Evolutionary conservation across 352 stramenopile genomes (phyloP).

Genomic region (Globisporangium cederbergense): DNA sequence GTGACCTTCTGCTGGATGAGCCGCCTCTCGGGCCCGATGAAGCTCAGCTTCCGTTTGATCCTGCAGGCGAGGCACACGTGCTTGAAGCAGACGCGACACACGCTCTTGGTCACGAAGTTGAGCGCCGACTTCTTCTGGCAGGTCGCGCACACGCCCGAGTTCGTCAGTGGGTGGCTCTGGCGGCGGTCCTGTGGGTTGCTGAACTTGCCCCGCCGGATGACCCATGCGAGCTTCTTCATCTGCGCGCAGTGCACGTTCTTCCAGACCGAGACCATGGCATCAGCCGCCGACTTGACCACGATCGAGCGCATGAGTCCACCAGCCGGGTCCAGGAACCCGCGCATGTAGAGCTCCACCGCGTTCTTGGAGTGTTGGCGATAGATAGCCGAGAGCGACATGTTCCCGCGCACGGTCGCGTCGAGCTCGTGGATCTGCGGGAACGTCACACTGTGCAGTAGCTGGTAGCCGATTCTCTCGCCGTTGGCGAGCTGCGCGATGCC

Average conservation of each 20-base stretch:
- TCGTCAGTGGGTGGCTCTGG: not conserved
- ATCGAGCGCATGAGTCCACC: constrained; percentile 41
- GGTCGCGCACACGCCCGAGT: constrained; percentile 18
- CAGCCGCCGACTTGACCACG: constrained; percentile 40
- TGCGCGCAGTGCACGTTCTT: constrained; percentile 46
- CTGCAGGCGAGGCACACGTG: constrained; percentile 33
- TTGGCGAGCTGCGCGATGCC: constrained; percentile 25
- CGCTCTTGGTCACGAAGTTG: constrained; percentile 21
- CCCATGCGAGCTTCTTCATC: constrained; percentile 49
- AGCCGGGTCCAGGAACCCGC: constrained; percentile 38
- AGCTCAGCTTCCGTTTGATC: constrained; percentile 35
- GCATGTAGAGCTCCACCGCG: constrained; percentile 47
- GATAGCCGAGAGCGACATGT: constrained; percentile 50
- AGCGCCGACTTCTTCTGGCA: constrained; percentile 27
- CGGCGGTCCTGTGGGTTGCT: not conserved
- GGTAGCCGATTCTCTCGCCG: constrained; percentile 16
- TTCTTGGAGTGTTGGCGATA: constrained; percentile 43
- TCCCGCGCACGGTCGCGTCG: constrained; percentile 32
- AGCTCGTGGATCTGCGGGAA: constrained; percentile 44
- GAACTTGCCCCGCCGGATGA: constrained; percentile 28
- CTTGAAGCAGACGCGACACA: constrained; percentile 34
- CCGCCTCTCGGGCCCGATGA: constrained; percentile 27
- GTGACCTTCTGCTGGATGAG: constrained; percentile 34
- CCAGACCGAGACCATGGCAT: constrained; percentile 40
- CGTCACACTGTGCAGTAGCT: constrained; percentile 47